Evolutionary conservation across 352 stramenopile genomes (phyloP).

Genomic region (Elongisporangium anandrum): DNA sequence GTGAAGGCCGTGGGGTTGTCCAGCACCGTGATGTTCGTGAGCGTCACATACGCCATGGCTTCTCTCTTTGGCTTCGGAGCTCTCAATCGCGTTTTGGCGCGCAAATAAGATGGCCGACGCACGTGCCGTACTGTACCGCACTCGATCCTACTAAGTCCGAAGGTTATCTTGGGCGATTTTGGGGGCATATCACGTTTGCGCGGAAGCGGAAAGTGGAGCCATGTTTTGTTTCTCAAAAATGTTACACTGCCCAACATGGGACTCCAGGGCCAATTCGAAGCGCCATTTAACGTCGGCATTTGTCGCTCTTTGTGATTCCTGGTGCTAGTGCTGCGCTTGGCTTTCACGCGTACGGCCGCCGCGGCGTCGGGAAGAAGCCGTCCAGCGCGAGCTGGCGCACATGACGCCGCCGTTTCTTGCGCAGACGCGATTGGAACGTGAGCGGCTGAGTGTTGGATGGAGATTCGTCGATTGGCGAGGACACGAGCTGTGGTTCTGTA

Average conservation of each 20-base stretch:
- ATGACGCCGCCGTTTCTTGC: slow-evolving; percentile 45
- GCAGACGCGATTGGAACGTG: slow-evolving; percentile 26
- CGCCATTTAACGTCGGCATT: too few species aligned
- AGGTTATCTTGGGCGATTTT: not conserved
- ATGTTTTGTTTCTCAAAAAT: not conserved
- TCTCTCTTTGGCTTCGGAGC: not conserved
- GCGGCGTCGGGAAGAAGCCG: slow-evolving; percentile 24
- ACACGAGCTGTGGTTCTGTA: not conserved
- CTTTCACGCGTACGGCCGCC: not conserved
- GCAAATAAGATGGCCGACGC: not conserved
- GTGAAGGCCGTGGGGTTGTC: slow-evolving; percentile 97
- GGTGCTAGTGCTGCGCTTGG: not conserved
- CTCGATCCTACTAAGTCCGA: not conserved
- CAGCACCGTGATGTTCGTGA: slow-evolving; percentile 95
- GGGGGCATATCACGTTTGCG: not conserved
- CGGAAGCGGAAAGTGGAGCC: not conserved
- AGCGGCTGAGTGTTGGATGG: not conserved
- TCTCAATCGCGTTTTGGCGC: not conserved
- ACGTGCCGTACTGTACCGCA: not conserved
- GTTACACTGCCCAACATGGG: not conserved
- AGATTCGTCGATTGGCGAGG: not conserved
- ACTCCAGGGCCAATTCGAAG: too few species aligned
- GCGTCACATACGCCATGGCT: slow-evolving; percentile 82
- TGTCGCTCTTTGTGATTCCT: not conserved
- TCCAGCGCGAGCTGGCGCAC: slow-evolving; percentile 44